A percentile compares a stretch with the other conserved stretches of the same genome.
These are phyloP conservation scores for Globisporangium yorkense DNA, from an alignment of 352 stramenopile genomes.

Conservation along the genomic window DNA sequence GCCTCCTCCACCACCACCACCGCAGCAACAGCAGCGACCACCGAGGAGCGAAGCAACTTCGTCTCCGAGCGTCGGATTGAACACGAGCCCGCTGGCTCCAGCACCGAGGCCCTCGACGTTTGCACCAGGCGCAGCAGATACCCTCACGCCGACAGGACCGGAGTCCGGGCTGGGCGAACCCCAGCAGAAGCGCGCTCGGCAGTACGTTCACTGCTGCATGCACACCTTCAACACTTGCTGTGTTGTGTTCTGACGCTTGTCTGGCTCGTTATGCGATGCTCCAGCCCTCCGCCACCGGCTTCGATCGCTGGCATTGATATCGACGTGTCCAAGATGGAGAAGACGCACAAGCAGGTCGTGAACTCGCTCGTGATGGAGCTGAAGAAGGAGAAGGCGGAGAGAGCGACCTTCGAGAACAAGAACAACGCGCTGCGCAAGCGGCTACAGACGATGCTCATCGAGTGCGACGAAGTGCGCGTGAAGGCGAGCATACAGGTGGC, in stretches of 20 bases:
- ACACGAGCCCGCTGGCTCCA: not conserved
- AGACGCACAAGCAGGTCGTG: constrained; percentile 32
- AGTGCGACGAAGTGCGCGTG: constrained; percentile 66
- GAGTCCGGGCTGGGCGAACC: constrained; percentile 4
- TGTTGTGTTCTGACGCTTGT: not conserved
- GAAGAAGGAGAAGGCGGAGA: constrained; percentile 48
- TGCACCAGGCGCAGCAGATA: no score
- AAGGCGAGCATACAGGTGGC: constrained; percentile 38
- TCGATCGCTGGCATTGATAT: constrained; percentile 16
- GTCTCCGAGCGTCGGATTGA: not conserved
- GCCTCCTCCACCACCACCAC: not conserved
- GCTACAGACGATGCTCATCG: constrained; percentile 74
- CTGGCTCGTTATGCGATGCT: not conserved
- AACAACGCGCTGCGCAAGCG: constrained; percentile 59
- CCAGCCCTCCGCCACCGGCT: constrained; percentile 11
- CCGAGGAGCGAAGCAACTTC: not conserved
- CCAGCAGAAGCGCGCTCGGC: constrained; percentile 35
- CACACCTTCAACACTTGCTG: not conserved
- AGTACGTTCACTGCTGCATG: constrained; percentile 23
- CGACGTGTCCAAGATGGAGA: constrained; percentile 16
- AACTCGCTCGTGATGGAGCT: constrained; percentile 50
- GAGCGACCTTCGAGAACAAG: constrained; percentile 50
- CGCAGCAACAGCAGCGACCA: not conserved
- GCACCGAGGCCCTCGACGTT: not conserved
- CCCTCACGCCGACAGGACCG: not conserved